Evolutionary conservation across 805 yeast genomes (phyloP).

Genomic region (Saitoella complicata): DNA sequence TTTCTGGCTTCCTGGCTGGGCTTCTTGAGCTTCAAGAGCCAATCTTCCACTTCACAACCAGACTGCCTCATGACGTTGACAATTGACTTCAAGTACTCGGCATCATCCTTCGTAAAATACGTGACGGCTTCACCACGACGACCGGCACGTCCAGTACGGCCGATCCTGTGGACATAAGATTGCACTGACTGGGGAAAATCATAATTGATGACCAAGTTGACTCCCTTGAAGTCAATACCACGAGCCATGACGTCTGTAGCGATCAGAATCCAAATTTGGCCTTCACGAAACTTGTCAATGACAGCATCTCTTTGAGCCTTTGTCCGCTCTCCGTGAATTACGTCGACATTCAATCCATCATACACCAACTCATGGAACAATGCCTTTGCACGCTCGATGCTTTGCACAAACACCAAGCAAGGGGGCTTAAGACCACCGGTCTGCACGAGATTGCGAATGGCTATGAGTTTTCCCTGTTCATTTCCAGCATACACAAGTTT

Average conservation of each 20-base stretch:
- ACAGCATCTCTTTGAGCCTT: constrained; percentile 73
- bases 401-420: constrained; percentile 77
- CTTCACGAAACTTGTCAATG: constrained; percentile 69
- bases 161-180: constrained; percentile 92
- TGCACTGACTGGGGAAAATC: constrained; percentile 92
- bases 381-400: constrained; percentile 87
- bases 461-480: constrained; percentile 89
- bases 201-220: constrained; percentile 83
- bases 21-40: constrained; percentile 67
- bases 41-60: constrained; percentile 48
- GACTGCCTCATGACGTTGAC: constrained; percentile 92
- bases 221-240: constrained; percentile 95
- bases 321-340: constrained; percentile 87
- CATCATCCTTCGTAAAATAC: constrained; percentile 82
- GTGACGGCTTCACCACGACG: constrained; percentile 76
- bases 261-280: constrained; percentile 89
- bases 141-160: constrained; percentile 97
- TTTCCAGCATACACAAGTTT: constrained; percentile 72
- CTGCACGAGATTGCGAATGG: constrained; percentile 73
- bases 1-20: constrained; percentile 48
- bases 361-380: constrained; percentile 82
- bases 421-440: constrained; percentile 81
- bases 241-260: constrained; percentile 93
- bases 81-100: constrained; percentile 57
- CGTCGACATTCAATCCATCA: constrained; percentile 86